phyloP scores from a whole-genome alignment of 2,329 filamentous ascomycete genomes.

The Aplosporella prunicola region DNA sequence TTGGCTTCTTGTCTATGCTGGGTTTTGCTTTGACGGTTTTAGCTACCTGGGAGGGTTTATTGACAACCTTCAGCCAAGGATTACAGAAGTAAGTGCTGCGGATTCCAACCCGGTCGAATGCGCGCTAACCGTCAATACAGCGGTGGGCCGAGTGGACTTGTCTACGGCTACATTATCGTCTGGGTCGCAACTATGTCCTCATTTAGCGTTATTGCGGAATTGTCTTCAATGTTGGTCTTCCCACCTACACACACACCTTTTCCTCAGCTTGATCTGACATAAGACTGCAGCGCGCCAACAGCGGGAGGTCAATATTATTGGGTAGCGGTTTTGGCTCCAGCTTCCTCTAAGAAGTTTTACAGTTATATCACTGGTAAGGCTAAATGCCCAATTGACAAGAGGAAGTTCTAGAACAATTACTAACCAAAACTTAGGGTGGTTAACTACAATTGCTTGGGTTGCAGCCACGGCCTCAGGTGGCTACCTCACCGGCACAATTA shows the following conservation, averaged over 20 bases:
- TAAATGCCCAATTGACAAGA: conserved; percentile 26
- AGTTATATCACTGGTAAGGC: conserved; percentile 40
- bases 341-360: conserved; percentile 32
- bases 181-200: conserved; percentile 29
- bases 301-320: conserved; percentile 31
- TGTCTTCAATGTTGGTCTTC: conserved; percentile 28
- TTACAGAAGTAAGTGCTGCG: conserved; percentile 8
- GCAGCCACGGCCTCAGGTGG: conserved; percentile 21
- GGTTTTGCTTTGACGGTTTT: too few relatives aligned
- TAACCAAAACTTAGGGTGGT: too few relatives aligned
- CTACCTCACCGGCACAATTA: conserved; percentile 20
- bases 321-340: conserved; percentile 36
- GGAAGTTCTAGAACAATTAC: too few relatives aligned
- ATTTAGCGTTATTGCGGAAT: conserved; percentile 25
- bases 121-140: conserved; percentile 28
- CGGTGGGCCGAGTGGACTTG: too few relatives aligned
- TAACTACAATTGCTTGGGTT: too few relatives aligned
- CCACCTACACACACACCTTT: too few relatives aligned
- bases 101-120: conserved; percentile 13
- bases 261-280: too few relatives aligned
- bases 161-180: conserved; percentile 29
- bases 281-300: too few relatives aligned
- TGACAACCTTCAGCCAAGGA: conserved; percentile 11
- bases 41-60: conserved; percentile 30
- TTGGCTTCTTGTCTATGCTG: too few relatives aligned